A percentile compares a stretch with the other conserved stretches of the same genome.
These are phyloP conservation scores for Paulownia fortunei DNA, from an alignment of 257 asterid genomes.

Conservation along the genomic window DNA sequence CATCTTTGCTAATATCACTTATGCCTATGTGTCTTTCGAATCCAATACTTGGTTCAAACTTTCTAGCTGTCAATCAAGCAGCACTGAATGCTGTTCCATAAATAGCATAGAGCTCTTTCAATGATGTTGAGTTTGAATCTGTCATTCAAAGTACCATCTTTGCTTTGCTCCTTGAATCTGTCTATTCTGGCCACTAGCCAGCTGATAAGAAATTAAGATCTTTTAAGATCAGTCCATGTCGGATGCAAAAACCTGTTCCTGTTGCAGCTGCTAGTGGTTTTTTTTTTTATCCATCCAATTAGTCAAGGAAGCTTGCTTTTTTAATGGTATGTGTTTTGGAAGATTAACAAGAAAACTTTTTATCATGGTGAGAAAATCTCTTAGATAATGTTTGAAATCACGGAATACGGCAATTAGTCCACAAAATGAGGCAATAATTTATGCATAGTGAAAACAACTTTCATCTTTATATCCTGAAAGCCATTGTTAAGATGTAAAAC, in stretches of 20 bases:
- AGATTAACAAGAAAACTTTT: background rate
- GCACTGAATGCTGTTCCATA: background rate
- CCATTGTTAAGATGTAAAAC: slow-evolving; percentile 26
- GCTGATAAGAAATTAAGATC: background rate
- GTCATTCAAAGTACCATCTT: background rate
- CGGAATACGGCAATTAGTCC: slow-evolving; percentile 1
- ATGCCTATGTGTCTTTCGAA: background rate
- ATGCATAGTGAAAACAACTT: slow-evolving; percentile 20
- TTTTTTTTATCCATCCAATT: slow-evolving; percentile 11
- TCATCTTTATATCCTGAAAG: slow-evolving; percentile 20
- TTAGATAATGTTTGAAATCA: background rate
- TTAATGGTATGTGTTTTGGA: slow-evolving; percentile 14
- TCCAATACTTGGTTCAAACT: background rate
- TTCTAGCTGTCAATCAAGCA: slow-evolving; percentile 18
- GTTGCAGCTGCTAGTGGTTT: slow-evolving; percentile 12
- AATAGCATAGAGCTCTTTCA: slow-evolving; percentile 19
- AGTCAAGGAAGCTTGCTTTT: slow-evolving; percentile 26
- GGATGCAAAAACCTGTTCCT: slow-evolving; percentile 3
- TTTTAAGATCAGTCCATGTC: slow-evolving; percentile 14
- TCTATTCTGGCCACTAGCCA: slow-evolving; percentile 18
- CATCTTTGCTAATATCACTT: slow-evolving; percentile 5
- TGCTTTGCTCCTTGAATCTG: slow-evolving; percentile 18
- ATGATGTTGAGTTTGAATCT: slow-evolving; percentile 5
- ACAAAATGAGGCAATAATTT: background rate
- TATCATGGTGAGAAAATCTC: background rate